These are phyloP conservation scores for Teratosphaeria gauchensis DNA, from an alignment of 2,329 filamentous ascomycete genomes.

Conservation along the genomic window DNA sequence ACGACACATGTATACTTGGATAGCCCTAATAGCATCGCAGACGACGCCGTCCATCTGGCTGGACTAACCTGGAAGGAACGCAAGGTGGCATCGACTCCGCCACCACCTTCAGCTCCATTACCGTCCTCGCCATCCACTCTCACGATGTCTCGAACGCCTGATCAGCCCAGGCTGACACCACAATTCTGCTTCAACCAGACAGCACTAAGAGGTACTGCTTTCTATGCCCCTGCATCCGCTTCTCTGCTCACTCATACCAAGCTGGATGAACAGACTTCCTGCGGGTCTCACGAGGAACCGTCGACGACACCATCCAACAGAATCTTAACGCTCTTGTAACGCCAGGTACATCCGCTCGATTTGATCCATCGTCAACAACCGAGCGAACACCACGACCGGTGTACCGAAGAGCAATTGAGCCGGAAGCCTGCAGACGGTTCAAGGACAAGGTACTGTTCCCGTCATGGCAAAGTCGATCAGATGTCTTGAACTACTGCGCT, in stretches of 20 bases:
- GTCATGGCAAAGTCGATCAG: constrained; percentile 72
- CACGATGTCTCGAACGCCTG: constrained; percentile 33
- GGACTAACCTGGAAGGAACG: constrained; percentile 19
- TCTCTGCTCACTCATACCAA: constrained; percentile 22
- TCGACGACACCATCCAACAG: constrained; percentile 90
- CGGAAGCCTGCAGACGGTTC: constrained; percentile 58
- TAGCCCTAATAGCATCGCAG: too few relatives aligned
- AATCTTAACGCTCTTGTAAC: constrained; percentile 84
- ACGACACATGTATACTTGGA: too few relatives aligned
- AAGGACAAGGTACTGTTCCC: constrained; percentile 73
- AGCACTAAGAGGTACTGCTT: constrained; percentile 36
- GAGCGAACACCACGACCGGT: constrained; percentile 46
- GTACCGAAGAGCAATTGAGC: constrained; percentile 45
- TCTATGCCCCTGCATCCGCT: neutral
- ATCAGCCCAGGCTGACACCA: constrained; percentile 34
- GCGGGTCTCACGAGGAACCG: constrained; percentile 67
- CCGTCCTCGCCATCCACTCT: constrained; percentile 4
- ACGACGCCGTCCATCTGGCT: constrained; percentile 15
- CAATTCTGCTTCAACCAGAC: constrained; percentile 45
- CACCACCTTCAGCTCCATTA: constrained; percentile 7
- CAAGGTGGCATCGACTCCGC: neutral
- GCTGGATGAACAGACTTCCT: constrained; percentile 63
- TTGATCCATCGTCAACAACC: constrained; percentile 71
- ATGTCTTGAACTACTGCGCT: constrained; percentile 82
- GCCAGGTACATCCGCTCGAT: constrained; percentile 55